phyloP scores from a whole-genome alignment of 805 yeast species.

The Teunomyces tritomae region DNA sequence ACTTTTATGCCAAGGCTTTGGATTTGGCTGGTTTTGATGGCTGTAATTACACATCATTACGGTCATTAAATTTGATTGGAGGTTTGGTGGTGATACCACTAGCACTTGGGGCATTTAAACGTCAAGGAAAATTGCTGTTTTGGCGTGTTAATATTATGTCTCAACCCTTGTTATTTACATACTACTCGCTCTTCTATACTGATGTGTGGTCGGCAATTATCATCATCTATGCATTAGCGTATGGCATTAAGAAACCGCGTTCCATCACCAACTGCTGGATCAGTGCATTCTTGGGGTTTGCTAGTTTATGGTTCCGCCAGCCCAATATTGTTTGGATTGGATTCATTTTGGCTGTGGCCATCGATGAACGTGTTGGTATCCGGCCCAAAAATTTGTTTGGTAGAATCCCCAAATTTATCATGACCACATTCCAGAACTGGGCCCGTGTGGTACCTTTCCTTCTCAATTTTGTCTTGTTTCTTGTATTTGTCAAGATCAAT shows the following conservation, averaged over 20 bases:
- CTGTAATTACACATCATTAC: slow-evolving; percentile 24
- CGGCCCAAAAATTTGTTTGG: slow-evolving; percentile 14
- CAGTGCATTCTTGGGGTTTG: slow-evolving; percentile 56
- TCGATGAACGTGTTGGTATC: slow-evolving; percentile 44
- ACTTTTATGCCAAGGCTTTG: slow-evolving; percentile 35
- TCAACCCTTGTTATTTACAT: slow-evolving; percentile 72
- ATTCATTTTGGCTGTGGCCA: slow-evolving; percentile 51
- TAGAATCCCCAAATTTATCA: slow-evolving; percentile 12
- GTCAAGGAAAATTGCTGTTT: slow-evolving; percentile 14
- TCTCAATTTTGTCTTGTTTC: slow-evolving; percentile 52
- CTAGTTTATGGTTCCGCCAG: slow-evolving; percentile 78
- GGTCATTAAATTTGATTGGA: slow-evolving; percentile 62
- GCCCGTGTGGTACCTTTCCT: slow-evolving; percentile 46
- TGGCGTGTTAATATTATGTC: slow-evolving; percentile 33
- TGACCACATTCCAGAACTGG: slow-evolving; percentile 17
- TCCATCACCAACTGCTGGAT: slow-evolving; percentile 20
- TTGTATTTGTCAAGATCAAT: slow-evolving; percentile 57
- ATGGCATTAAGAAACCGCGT: slow-evolving; percentile 34
- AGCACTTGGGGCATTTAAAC: slow-evolving; percentile 29
- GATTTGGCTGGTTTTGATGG: slow-evolving; percentile 25
- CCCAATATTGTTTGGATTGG: slow-evolving; percentile 88
- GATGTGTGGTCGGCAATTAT: slow-evolving; percentile 89
- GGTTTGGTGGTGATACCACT: slow-evolving; percentile 55
- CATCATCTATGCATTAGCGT: slow-evolving; percentile 53
- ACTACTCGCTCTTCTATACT: slow-evolving; percentile 79